Evolutionary conservation across 2,329 filamentous ascomycete genomes (phyloP), one percentile per base, ranked within the genome.

Genomic region (Claviceps lovelessii): DNA sequence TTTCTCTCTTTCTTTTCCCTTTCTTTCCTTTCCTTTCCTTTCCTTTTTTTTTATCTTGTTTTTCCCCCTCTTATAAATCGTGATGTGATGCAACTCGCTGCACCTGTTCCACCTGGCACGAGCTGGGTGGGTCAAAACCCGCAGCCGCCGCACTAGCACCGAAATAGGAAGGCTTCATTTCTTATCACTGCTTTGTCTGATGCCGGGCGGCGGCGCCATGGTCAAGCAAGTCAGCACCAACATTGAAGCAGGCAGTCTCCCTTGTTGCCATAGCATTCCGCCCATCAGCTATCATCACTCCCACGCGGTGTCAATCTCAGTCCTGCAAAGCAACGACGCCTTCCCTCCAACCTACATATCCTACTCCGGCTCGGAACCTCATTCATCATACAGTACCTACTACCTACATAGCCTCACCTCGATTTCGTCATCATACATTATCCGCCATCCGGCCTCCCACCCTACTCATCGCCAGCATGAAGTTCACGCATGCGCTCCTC

Each of bases 401-500:
- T 23, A 23, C 23, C 23, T 23, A 23, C 23, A 23, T 23, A 23
- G 23, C 23, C 23, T 23, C 23, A 23, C 23, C 23, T 23, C 23
- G 23, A 23, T 23, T 23, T 23, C 23, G 23, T 23, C 23, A 23
- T 23, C 23, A 23, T 23, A 23, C 23, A 23, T 2, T 23, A 23
- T 23, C 23, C 23, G 23, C 23, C 23, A 23, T 23, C 23, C 23
- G 23, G 23, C 23, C 2, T 23, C 23, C 23, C 23, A 23, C 23
- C 23, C 23, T 23, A 2, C 23, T 33, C 29, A 33, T 11, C 29
- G 17, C 28, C 39, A 54, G 23, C 55, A 82, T 81, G 79, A 81
- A 76, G 68, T 68, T 79, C 59, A 68, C 74, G 9, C 72, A 72
- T 58, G 70, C 78, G 52, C 63, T 81, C 15, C 64, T 83, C 54